Percentiles rank a stretch among this genome's conserved stretches.
Evolutionary conservation across 495 filamentous ascomycete species (phyloP).

Genomic region (Aspergillus saccharolyticus): DNA sequence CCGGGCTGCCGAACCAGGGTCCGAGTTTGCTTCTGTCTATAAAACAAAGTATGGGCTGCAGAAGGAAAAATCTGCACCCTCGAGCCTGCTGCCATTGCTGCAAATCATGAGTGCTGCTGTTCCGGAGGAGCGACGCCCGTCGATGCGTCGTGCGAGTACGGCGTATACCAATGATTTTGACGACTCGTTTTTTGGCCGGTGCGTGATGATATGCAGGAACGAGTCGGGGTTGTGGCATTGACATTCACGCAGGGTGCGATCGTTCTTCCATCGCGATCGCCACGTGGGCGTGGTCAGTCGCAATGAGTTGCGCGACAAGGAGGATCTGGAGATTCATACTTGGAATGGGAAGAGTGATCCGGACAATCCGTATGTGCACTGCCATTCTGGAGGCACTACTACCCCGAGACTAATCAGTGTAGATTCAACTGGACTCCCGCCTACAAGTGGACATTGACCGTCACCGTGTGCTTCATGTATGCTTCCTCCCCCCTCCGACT

Average conservation of each 20-base stretch:
- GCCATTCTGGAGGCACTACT: too few species aligned
- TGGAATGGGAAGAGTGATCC: conserved; percentile 16
- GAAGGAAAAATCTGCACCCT: not conserved
- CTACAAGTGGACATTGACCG: conserved; percentile 37
- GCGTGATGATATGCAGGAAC: too few species aligned
- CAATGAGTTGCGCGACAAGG: conserved; percentile 16
- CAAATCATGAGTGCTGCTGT: not conserved
- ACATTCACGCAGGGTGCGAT: conserved; percentile 12
- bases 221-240: not conserved
- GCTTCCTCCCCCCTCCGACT: not conserved
- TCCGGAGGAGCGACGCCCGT: not conserved
- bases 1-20: not conserved
- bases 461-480: conserved; percentile 41
- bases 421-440: conserved; percentile 20
- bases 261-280: conserved; percentile 21
- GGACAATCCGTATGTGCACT: conserved; percentile 14
- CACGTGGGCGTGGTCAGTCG: conserved; percentile 24
- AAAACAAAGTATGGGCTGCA: not conserved
- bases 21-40: not conserved
- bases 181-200: conserved; percentile 22
- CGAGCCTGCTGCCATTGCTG: not conserved
- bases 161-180: conserved; percentile 23
- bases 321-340: conserved; percentile 14
- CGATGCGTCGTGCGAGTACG: conserved; percentile 14
- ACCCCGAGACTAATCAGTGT: too few species aligned